Percentiles rank a stretch among this genome's conserved stretches.
phyloP scores from a whole-genome alignment of 768 basidiomycete species.

The Tricholoma sp. region DNA sequence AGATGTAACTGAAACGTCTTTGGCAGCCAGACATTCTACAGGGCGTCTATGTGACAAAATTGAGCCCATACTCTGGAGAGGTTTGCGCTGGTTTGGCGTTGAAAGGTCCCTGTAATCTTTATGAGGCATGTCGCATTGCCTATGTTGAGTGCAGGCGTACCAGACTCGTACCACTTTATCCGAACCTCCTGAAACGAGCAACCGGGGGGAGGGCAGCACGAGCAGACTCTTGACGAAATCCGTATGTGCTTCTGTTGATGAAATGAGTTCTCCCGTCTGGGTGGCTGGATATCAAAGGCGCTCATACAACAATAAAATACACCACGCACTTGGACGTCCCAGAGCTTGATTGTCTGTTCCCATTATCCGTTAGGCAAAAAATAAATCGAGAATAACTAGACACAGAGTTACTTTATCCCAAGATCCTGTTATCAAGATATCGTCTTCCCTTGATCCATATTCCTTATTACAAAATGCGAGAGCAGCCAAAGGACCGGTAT shows the following conservation, averaged over 20 bases:
- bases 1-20: slow-evolving; percentile 36
- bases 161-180: slow-evolving; percentile 88
- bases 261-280: slow-evolving; percentile 68
- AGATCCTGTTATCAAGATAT: slow-evolving; percentile 79
- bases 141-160: slow-evolving; percentile 39
- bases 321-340: slow-evolving; percentile 66
- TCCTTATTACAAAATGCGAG: slow-evolving; percentile 58
- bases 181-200: slow-evolving; percentile 84
- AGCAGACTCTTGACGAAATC: slow-evolving; percentile 90
- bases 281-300: not conserved
- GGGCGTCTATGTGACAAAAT: slow-evolving; percentile 86
- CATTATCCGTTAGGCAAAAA: slow-evolving; percentile 7
- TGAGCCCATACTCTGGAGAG: slow-evolving; percentile 54
- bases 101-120: slow-evolving; percentile 55
- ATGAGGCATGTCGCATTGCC: not conserved
- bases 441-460: slow-evolving; percentile 33
- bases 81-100: slow-evolving; percentile 29
- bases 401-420: slow-evolving; percentile 75
- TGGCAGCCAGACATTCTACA: slow-evolving; percentile 71
- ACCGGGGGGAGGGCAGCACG: slow-evolving; percentile 55
- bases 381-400: not conserved
- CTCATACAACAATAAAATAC: slow-evolving; percentile 3
- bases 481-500: slow-evolving; percentile 84
- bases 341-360: slow-evolving; percentile 75
- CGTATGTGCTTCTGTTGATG: slow-evolving; percentile 69